Conservation (phyloP, 169 alveolate species). For the Ichthyophthirius multifiliis region DNA sequence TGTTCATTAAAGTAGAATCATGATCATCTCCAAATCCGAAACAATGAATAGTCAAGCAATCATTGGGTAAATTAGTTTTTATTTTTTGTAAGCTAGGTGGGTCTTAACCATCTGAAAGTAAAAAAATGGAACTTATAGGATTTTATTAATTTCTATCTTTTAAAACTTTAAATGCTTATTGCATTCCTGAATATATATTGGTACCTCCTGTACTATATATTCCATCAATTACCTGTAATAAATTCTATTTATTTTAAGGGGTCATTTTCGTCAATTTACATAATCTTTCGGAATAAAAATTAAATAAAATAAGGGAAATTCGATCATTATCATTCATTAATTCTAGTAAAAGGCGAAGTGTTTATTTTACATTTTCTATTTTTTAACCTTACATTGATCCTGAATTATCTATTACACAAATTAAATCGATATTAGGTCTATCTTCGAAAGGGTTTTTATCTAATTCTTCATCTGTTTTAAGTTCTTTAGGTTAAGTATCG, state of each 20-base stretch:
- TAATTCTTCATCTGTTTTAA: neutral
- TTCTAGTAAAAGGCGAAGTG: constrained; percentile 37
- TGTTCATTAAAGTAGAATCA: constrained; percentile 53
- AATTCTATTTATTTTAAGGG: constrained; percentile 15
- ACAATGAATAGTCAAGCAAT: constrained; percentile 40
- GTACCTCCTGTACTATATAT: constrained; percentile 54
- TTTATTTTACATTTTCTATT: constrained; percentile 35
- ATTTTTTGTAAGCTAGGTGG: neutral
- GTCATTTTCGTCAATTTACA: constrained; percentile 44
- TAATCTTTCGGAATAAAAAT: constrained; percentile 9
- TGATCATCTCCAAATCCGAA: constrained; percentile 68
- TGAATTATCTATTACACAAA: constrained; percentile 59
- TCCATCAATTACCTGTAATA: constrained; percentile 15
- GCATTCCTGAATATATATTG: constrained; percentile 48
- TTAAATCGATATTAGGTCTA: constrained; percentile 45
- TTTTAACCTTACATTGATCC: constrained; percentile 55
- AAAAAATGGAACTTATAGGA: constrained; percentile 33
- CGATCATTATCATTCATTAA: constrained; percentile 50
- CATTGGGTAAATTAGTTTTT: neutral
- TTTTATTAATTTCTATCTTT: constrained; percentile 30
- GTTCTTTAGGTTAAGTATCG: neutral
- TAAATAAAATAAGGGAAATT: constrained; percentile 34
- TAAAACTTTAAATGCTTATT: constrained; percentile 42
- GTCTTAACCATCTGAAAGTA: constrained; percentile 62
- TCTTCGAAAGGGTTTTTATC: neutral